Percentiles rank a stretch among this genome's conserved stretches.
phyloP scores from a whole-genome alignment of 495 filamentous ascomycete species.

The Immersiella caudata region DNA sequence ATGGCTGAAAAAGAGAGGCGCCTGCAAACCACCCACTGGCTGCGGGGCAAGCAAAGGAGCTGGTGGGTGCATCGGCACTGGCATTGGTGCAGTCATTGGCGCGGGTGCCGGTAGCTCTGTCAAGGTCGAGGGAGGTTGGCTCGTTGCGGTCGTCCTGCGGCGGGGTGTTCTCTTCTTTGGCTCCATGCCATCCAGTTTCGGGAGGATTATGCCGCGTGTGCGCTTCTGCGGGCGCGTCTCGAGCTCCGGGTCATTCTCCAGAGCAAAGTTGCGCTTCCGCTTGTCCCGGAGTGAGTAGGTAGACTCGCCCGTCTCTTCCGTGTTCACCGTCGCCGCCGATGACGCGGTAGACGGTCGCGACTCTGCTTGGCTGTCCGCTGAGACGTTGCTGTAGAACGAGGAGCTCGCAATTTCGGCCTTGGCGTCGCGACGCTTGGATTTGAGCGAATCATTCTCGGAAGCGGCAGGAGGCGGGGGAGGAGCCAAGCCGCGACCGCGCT shows the following conservation, averaged over 20 bases:
- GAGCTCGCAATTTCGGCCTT: slow-evolving; percentile 30
- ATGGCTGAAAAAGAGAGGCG: slow-evolving; percentile 30
- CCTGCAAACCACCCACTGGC: slow-evolving; percentile 26
- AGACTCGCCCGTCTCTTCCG: slow-evolving; percentile 37
- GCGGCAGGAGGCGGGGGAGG: slow-evolving; percentile 13
- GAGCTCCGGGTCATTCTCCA: slow-evolving; percentile 40
- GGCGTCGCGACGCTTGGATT: slow-evolving; percentile 31
- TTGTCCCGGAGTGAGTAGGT: slow-evolving; percentile 44
- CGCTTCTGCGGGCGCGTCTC: slow-evolving; percentile 32
- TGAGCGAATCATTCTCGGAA: slow-evolving; percentile 22
- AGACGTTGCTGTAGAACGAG: slow-evolving; percentile 35
- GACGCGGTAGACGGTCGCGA: slow-evolving; percentile 40
- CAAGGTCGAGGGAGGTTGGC: slow-evolving; percentile 24
- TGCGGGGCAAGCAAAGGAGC: slow-evolving; percentile 11
- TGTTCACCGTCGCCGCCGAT: slow-evolving; percentile 33
- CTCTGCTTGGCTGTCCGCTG: slow-evolving; percentile 31
- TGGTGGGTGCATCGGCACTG: not conserved
- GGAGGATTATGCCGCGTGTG: slow-evolving; percentile 12
- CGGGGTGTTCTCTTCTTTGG: slow-evolving; percentile 30
- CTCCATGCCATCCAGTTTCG: slow-evolving; percentile 23
- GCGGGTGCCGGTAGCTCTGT: slow-evolving; percentile 24
- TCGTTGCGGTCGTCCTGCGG: slow-evolving; percentile 24
- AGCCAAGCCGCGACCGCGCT: slow-evolving; percentile 25
- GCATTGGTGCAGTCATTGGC: slow-evolving; percentile 21
- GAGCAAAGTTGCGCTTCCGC: slow-evolving; percentile 40